Evolutionary conservation across 108 stramenopile genomes (phyloP).

Genomic region (Cyclotella baltica): DNA sequence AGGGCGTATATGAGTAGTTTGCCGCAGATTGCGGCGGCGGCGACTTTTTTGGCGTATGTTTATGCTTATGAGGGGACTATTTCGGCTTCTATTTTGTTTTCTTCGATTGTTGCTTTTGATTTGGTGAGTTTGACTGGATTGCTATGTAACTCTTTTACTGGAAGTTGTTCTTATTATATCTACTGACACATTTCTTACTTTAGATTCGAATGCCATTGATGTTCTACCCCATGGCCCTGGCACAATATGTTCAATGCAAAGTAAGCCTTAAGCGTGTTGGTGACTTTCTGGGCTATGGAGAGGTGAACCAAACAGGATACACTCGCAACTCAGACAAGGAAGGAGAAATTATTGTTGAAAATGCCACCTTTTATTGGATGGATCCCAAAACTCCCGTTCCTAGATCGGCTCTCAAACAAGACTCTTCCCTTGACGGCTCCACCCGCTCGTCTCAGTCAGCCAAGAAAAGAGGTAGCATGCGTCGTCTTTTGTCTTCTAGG

Average conservation of each 20-base stretch:
- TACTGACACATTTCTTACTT: no score
- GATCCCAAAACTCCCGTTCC: constrained; percentile 66
- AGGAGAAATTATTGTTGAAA: constrained; percentile 61
- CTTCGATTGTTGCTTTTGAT: constrained; percentile 75
- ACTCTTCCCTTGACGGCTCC: constrained; percentile 27
- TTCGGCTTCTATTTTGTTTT: constrained; percentile 67
- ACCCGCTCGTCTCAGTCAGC: constrained; percentile 18
- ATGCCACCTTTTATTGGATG: constrained; percentile 72
- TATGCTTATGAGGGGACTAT: constrained; percentile 47
- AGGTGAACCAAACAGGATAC: constrained; percentile 52
- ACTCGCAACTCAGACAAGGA: constrained; percentile 43
- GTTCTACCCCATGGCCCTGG: constrained; percentile 74
- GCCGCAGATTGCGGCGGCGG: constrained; percentile 67
- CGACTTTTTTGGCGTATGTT: constrained; percentile 66
- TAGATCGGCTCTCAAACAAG: constrained; percentile 10
- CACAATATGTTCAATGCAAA: constrained; percentile 71
- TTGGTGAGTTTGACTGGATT: no score
- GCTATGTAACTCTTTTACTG: no score
- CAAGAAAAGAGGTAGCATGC: neutral
- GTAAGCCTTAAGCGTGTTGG: constrained; percentile 68
- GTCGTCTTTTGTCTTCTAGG: neutral
- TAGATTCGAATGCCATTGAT: constrained; percentile 73
- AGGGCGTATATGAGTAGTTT: constrained; percentile 71
- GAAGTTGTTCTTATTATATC: no score
- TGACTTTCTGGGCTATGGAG: constrained; percentile 43